Evolutionary conservation across 495 filamentous ascomycete genomes (phyloP).

Genomic region (Bacidia gigantensis): DNA sequence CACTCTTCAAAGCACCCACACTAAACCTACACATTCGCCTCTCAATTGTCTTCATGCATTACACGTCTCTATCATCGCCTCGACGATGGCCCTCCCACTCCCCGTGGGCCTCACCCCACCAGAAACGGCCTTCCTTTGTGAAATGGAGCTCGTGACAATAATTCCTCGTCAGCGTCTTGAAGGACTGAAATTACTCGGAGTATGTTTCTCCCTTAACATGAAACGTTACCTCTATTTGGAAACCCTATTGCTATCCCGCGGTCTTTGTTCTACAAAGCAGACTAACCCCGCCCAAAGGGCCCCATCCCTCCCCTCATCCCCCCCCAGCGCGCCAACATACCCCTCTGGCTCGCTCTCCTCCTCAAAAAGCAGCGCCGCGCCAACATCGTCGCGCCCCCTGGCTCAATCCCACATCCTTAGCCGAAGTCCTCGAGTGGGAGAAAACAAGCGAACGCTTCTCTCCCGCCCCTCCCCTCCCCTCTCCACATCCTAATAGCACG

Average conservation of each 20-base stretch:
- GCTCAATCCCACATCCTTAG: slow-evolving; percentile 62
- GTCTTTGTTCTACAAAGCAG: no score
- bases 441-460: slow-evolving; percentile 62
- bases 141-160: slow-evolving; percentile 90
- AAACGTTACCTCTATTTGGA: not conserved
- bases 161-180: slow-evolving; percentile 86
- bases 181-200: slow-evolving; percentile 66
- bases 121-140: slow-evolving; percentile 89
- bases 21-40: not conserved
- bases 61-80: not conserved
- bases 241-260: not conserved
- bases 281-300: slow-evolving; percentile 39
- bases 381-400: slow-evolving; percentile 87
- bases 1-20: not conserved
- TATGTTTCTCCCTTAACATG: slow-evolving; percentile 33
- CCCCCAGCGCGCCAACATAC: slow-evolving; percentile 65
- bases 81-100: slow-evolving; percentile 65
- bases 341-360: slow-evolving; percentile 93
- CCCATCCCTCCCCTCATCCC: slow-evolving; percentile 61
- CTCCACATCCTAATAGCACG: slow-evolving; percentile 29
- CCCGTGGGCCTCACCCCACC: slow-evolving; percentile 71
- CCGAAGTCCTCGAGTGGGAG: slow-evolving; percentile 64
- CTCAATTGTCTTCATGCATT: not conserved
- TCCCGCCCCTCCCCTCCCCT: slow-evolving; percentile 51
- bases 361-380: slow-evolving; percentile 90